Evolutionary conservation across 768 basidiomycete genomes (phyloP).

Genomic region (Tulasnella sp.): DNA sequence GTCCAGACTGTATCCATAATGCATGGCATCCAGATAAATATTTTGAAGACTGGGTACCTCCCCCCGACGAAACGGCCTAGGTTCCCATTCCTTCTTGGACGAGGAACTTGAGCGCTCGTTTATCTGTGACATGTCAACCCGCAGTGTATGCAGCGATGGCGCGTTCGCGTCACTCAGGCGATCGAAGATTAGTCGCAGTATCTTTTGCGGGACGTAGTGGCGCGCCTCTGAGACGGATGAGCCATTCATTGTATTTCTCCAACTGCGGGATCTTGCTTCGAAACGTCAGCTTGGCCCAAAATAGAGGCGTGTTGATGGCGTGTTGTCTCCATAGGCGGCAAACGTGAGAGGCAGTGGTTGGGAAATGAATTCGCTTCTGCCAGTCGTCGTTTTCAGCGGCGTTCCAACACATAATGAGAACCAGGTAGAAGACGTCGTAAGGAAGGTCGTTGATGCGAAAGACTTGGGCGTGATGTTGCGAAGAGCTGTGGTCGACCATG

Average conservation of each 20-base stretch:
- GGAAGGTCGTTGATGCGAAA: neutral
- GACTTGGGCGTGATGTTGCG: neutral
- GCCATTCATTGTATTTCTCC: neutral
- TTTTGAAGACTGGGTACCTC: neutral
- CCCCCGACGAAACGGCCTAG: neutral
- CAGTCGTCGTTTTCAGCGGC: neutral
- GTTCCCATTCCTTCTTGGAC: no score
- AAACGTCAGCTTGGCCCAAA: neutral
- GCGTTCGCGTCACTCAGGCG: neutral
- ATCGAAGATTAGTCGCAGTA: conserved; percentile 49
- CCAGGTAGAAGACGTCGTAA: neutral
- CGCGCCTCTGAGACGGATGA: neutral
- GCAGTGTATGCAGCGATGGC: neutral
- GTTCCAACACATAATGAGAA: neutral
- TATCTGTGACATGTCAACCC: neutral
- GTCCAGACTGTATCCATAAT: neutral
- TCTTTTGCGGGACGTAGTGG: neutral
- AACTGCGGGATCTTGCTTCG: neutral
- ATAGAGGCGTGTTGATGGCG: conserved; percentile 35
- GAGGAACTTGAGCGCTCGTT: neutral
- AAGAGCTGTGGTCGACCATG: no score
- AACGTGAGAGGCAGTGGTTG: neutral
- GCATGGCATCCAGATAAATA: neutral
- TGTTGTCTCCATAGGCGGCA: neutral
- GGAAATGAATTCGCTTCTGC: neutral